phyloP scores from a whole-genome alignment of 345 rosid species.

The Brassica carinata region DNA sequence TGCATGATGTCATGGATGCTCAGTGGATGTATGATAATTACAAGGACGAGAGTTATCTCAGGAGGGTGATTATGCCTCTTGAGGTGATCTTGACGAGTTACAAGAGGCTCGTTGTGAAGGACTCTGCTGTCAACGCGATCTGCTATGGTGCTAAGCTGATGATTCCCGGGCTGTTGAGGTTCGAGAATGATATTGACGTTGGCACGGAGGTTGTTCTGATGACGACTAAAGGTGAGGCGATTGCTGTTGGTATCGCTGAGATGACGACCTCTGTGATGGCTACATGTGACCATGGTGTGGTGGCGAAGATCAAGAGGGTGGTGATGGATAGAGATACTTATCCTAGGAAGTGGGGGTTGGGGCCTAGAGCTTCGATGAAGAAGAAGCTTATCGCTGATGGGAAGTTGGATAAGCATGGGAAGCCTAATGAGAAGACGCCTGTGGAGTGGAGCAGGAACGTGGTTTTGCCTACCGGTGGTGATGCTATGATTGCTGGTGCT shows the following conservation, averaged over 20 bases:
- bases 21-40: slow-evolving; percentile 32
- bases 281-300: slow-evolving; percentile 93
- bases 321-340: slow-evolving; percentile 98
- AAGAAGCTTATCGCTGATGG: slow-evolving; percentile 83
- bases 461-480: slow-evolving; percentile 71
- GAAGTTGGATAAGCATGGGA: slow-evolving; percentile 89
- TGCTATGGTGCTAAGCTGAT: slow-evolving; percentile 95
- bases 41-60: slow-evolving; percentile 67
- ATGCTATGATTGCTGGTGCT: slow-evolving; percentile 64
- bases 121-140: slow-evolving; percentile 90
- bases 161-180: slow-evolving; percentile 89
- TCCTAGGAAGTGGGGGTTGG: slow-evolving; percentile 95
- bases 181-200: slow-evolving; percentile 83
- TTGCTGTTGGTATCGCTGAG: slow-evolving; percentile 93
- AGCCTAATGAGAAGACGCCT: slow-evolving; percentile 77
- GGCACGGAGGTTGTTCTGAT: slow-evolving; percentile 90
- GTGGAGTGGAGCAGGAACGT: slow-evolving; percentile 79
- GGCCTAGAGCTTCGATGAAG: slow-evolving; percentile 83
- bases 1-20: slow-evolving; percentile 99
- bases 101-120: slow-evolving; percentile 90
- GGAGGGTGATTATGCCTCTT: slow-evolving; percentile 91
- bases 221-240: slow-evolving; percentile 95
- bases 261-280: slow-evolving; percentile 98
- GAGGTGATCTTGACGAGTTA: slow-evolving; percentile 86
- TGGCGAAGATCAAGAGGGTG: slow-evolving; percentile 93